Evolutionary conservation across 768 basidiomycete species (phyloP), one percentile per base, ranked within the genome.

Genomic region (Tricholoma sp.): DNA sequence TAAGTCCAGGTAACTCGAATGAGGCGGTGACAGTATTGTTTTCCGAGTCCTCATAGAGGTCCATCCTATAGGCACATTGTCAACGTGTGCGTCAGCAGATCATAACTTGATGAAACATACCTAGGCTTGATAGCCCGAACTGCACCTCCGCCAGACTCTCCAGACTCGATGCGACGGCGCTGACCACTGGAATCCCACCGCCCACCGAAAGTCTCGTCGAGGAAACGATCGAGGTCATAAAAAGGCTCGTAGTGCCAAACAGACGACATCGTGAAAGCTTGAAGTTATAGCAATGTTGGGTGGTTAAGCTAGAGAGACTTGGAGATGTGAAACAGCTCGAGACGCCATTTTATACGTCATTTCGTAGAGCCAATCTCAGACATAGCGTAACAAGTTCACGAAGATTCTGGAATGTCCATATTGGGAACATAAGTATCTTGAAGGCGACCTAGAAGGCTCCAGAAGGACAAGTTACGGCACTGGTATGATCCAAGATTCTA

Each of bases 1-100:
- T 77, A 56, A 82, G 63, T 7, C 82, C 81, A 9, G 83, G 83
- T 3, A 82, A 67, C 61, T 83, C 83, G 56, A 84, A 80, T 8
- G 76, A 75, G 6, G 79, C 81, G 5, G 76, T 79, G 20, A 80
- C 73, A 29, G 61, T 57, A 58, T 75, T 74, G 17, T 64, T 58
- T 1, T 74, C 73, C n/a, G 68, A 59, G 52, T 74, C 70, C 60
- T 80, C 78, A 50, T 75, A 68, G 3, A 82, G 55, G 57, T 83
- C 74, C 69, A 82, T 76, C 59, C 81, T 70, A 20, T 12, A n/a
- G 18, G 33, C 20, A 32, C 11, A 17, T 17, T 9, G 48, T 42
- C 24, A 44, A 15, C 13, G 39, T 28, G 5, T 20, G 2, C n/a
- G 15, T 20, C 18, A 29, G 4, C 3, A 12, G 31, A 33, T 33